phyloP scores from a whole-genome alignment of 176 grass and related monocot genomes.

The Rhynchospora pubera region DNA sequence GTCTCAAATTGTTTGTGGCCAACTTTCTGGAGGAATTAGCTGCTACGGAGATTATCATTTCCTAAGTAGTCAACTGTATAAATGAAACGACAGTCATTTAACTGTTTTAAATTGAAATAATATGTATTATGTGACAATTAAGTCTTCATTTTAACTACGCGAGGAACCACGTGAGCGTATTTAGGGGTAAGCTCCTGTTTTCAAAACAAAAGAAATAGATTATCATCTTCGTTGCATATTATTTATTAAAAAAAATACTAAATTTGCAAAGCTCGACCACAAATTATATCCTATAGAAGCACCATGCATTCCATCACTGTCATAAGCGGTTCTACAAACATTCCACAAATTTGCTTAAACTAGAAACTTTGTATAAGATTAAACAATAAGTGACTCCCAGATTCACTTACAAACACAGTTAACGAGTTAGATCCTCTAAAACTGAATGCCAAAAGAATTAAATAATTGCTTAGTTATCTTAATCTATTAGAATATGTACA shows the following conservation, averaged over 20 bases:
- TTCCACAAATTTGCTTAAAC: neutral
- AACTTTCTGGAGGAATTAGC: too few relatives aligned
- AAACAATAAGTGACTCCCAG: neutral
- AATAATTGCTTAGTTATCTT: neutral
- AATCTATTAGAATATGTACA: slow-evolving; percentile 12
- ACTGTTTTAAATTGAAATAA: too few relatives aligned
- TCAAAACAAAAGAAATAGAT: too few relatives aligned
- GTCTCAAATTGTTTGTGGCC: too few relatives aligned
- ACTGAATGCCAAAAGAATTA: neutral
- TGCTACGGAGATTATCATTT: too few relatives aligned
- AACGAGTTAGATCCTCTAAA: neutral
- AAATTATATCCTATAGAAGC: neutral
- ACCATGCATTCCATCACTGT: neutral
- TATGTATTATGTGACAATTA: too few relatives aligned
- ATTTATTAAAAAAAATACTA: neutral
- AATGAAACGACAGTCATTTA: too few relatives aligned
- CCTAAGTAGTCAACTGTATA: too few relatives aligned
- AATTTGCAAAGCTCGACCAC: neutral
- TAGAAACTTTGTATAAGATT: neutral
- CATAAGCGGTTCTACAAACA: neutral
- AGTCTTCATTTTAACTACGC: too few relatives aligned
- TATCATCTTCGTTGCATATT: neutral
- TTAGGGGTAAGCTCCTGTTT: too few relatives aligned
- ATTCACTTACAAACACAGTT: slow-evolving; percentile 12
- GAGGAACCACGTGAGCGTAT: too few relatives aligned